Evolutionary conservation across 495 filamentous ascomycete genomes (phyloP).

Genomic region (Penicillium parvum): DNA sequence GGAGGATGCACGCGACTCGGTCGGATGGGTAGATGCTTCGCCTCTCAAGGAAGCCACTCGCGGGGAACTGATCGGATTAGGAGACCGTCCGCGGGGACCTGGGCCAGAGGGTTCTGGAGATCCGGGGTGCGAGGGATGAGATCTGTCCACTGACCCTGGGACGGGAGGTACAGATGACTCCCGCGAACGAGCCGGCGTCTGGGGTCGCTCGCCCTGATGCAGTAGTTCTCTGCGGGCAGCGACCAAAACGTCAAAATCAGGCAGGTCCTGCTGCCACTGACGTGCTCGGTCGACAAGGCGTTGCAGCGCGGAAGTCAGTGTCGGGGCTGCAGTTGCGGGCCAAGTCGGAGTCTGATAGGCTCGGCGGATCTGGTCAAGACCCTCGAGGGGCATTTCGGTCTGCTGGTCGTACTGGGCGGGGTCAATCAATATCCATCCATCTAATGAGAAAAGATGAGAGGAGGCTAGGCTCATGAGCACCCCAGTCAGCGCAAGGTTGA

Average conservation of each 20-base stretch:
- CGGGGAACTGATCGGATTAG: slow-evolving; percentile 9
- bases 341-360: slow-evolving; percentile 39
- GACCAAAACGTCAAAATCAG: slow-evolving; percentile 72
- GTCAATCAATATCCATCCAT: slow-evolving; percentile 84
- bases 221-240: slow-evolving; percentile 58
- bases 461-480: slow-evolving; percentile 75
- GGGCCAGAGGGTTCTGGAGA: slow-evolving; percentile 51
- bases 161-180: slow-evolving; percentile 22
- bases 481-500: slow-evolving; percentile 81
- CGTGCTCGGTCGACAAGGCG: slow-evolving; percentile 60
- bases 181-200: slow-evolving; percentile 12
- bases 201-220: slow-evolving; percentile 30
- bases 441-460: slow-evolving; percentile 76
- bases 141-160: slow-evolving; percentile 18
- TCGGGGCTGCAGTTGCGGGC: slow-evolving; percentile 32
- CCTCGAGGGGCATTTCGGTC: slow-evolving; percentile 6
- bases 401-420: slow-evolving; percentile 43
- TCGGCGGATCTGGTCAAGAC: slow-evolving; percentile 22
- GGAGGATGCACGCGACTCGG: slow-evolving; percentile 30
- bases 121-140: slow-evolving; percentile 54
- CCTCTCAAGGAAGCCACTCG: slow-evolving; percentile 18
- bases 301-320: slow-evolving; percentile 38
- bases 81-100: slow-evolving; percentile 20
- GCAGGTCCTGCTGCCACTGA: slow-evolving; percentile 61
- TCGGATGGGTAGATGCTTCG: slow-evolving; percentile 19